Base-by-base conservation (phyloP, 2,329 filamentous ascomycete genomes). In the Hypoxylon sp. region DNA sequence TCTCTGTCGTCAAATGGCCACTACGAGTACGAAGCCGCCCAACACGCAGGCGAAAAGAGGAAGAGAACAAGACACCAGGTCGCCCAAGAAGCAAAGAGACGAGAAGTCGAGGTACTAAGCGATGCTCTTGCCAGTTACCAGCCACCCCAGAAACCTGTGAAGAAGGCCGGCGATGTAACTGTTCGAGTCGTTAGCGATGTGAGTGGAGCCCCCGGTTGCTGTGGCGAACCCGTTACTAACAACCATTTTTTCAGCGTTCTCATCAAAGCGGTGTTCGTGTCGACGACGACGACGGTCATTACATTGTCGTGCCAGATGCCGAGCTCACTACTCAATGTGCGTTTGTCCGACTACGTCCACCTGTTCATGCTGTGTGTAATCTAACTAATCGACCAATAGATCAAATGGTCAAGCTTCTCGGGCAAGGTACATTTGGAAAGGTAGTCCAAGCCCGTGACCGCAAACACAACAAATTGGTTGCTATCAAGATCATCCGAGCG, bases 371-470 rank as follows among this genome's bases (percentile, higher is more conserved):
- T 20, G 61, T 32, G 4, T 46, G 15, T 41, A 11, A n/a, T n/a
- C 39, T 19, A 46, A 47, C 70, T 75, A 66, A 75, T 59, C 22
- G 6, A 17, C 52, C 2, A 3, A 24, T 70, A 97, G 94, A 98
- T 78, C 89, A 91, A 80, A 94, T 99, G 71, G 84, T 91, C 65
- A 93, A 93, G 71, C 85, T 98, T 26, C 89, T 99, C 11, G 95
- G 95, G 20, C 95, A 99, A 79, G 95, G 95, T 67, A 99, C 95
- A 0, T 99, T 99, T 76, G 95, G 95, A 74, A 99, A 99, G 78
- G 95, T 99, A 15, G 95, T 99, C 17, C 91, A 97, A 78, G 95
- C 95, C 54, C 89, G 87, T 71, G 95, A 99, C 76, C 87, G 87
- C 64, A 86, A 87, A 72, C 89, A 89, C 67, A 90, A 90, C 70